Percentiles rank a stretch among this genome's conserved stretches.
phyloP scores from a whole-genome alignment of 176 grass and related monocot species.

The Cocos nucifera region DNA sequence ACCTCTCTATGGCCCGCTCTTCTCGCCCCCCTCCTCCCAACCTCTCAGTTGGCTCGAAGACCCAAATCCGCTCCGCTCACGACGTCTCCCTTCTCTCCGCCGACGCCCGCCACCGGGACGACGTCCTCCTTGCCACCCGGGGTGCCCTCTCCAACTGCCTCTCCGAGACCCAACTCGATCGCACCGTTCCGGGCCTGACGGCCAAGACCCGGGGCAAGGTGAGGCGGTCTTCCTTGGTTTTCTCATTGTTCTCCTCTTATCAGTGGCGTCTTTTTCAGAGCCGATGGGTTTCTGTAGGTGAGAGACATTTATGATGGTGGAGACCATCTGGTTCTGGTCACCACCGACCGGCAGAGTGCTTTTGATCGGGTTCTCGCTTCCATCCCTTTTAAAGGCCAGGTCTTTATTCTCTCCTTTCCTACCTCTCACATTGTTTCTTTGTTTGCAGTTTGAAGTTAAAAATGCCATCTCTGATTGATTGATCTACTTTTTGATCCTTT shows the following conservation, averaged over 20 bases:
- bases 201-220: conserved; percentile 77
- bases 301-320: conserved; percentile 88
- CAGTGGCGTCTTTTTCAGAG: not conserved
- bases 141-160: conserved; percentile 49
- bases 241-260: not conserved
- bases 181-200: conserved; percentile 50
- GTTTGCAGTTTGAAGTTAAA: not conserved
- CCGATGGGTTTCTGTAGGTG: conserved; percentile 40
- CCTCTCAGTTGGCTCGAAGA: conserved; percentile 7
- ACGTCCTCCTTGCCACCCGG: conserved; percentile 43
- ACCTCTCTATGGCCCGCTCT: conserved; percentile 16
- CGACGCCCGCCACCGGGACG: conserved; percentile 43
- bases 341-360: conserved; percentile 88
- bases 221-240: not conserved
- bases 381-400: conserved; percentile 98
- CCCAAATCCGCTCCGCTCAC: not conserved
- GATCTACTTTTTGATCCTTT: no score
- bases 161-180: conserved; percentile 75
- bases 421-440: not conserved
- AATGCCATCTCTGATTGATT: no score
- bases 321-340: conserved; percentile 79
- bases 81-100: conserved; percentile 35
- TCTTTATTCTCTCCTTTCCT: conserved; percentile 13
- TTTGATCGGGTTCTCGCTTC: conserved; percentile 89
- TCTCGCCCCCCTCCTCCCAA: conserved; percentile 6